Conservation (phyloP, 495 filamentous ascomycete species). For the Penicillium cinerascens region DNA sequence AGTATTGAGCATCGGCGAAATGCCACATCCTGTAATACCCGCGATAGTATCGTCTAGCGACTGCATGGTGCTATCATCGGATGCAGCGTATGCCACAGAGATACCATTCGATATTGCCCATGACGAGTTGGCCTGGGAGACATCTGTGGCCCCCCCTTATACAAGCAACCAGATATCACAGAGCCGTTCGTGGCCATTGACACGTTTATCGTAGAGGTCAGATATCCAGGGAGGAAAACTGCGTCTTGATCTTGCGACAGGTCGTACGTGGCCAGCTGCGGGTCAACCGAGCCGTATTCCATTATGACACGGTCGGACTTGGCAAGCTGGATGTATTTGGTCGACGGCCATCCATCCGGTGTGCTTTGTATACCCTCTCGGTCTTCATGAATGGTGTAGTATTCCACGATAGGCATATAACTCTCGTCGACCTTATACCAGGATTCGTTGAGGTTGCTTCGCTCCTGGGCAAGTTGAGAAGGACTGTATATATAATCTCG, state of each 20-base stretch:
- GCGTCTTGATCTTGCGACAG: conserved; percentile 34
- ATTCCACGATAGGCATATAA: conserved; percentile 49
- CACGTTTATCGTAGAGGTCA: conserved; percentile 29
- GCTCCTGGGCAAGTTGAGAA: conserved; percentile 39
- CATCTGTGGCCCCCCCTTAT: conserved; percentile 29
- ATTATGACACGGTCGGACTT: conserved; percentile 48
- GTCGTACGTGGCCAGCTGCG: conserved; percentile 54
- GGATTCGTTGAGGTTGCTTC: conserved; percentile 54
- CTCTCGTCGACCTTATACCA: conserved; percentile 50
- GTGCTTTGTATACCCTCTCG: conserved; percentile 43
- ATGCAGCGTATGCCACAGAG: conserved; percentile 27
- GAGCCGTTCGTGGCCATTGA: conserved; percentile 29
- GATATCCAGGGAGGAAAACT: conserved; percentile 43
- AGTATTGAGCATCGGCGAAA: conserved; percentile 54
- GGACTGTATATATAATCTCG: conserved; percentile 54
- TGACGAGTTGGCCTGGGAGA: conserved; percentile 52
- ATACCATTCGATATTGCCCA: conserved; percentile 48
- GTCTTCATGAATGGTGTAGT: conserved; percentile 44
- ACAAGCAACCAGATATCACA: conserved; percentile 52
- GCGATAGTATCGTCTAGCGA: conserved; percentile 29
- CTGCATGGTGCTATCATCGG: conserved; percentile 29
- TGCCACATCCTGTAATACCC: conserved; percentile 53
- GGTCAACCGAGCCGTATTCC: conserved; percentile 53
- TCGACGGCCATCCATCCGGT: conserved; percentile 61
- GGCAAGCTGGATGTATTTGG: conserved; percentile 52